Base-by-base conservation (phyloP, 164 flowering plant species). In the Umbilicus rupestris region DNA sequence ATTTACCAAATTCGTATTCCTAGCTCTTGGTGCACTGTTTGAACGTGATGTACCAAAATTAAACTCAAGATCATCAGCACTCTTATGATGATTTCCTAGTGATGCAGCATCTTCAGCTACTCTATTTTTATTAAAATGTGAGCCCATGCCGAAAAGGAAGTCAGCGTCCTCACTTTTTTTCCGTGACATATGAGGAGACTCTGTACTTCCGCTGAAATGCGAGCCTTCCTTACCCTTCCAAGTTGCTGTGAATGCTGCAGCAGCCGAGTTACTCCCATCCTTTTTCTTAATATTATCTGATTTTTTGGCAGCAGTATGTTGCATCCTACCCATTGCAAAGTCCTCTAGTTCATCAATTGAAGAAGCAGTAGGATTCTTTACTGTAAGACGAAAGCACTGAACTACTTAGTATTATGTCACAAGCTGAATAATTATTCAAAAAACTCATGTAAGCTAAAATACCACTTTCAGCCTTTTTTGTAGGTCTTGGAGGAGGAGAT, bases 401-500 rank as follows among this genome's bases (percentile, higher is more conserved):
- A 11, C 3, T 46, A 52, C 30, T 28, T 24, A 58, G 8, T 24
- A 39, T 62, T 4, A 39, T 73, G 69, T 28, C 17, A n/a, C 75
- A 70, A 37, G 76, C 71, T 68, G 76, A 72, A 66, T 76, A 69
- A 69, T 39, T 73, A 12, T 72, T 75, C 68, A 74, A 66, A 79
- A 78, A 74, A 72, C 71, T 62, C 66, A 72, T 39, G 72, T 33
- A 71, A 62, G 64, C 31, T 72, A 55, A 74, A 74, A 58, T 73
- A 78, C 83, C 78, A 64, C 62, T 71, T 62, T 74, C 80, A 35
- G 73, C 68, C 69, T 76, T 90, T 17, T 74, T 77, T 24, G 75
- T 68, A 55, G 90, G 83, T 70, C 77, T 82, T 28, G 87, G 81
- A 63, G 89, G 86, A 20, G 91, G 97, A 20, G 93, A 87, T 68